A percentile compares a stretch with the other conserved stretches of the same genome.
Conservation (phyloP, 2,329 filamentous ascomycete genomes). For the Penicillium sp. region DNA sequence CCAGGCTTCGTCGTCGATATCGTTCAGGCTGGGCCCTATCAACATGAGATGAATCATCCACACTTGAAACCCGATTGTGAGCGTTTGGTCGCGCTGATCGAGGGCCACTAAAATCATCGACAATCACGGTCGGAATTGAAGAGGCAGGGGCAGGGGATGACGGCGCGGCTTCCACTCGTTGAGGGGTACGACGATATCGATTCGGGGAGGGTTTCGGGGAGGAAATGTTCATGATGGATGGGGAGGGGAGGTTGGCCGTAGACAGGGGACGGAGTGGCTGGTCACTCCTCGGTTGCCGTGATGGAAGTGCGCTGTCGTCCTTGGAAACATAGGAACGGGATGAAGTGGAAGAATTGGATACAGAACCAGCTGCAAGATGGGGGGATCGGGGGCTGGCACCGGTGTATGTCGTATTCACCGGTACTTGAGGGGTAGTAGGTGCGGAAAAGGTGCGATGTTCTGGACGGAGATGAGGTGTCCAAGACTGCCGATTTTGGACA, state of each 20-base stretch:
- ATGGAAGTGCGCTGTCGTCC: conserved; percentile 49
- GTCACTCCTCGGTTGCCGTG: conserved; percentile 39
- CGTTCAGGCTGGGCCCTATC: conserved; percentile 61
- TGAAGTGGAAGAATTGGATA: conserved; percentile 54
- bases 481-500: conserved; percentile 54
- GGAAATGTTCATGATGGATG: conserved; percentile 50
- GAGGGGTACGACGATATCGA: conserved; percentile 71
- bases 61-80: conserved; percentile 59
- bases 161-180: conserved; percentile 51
- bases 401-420: conserved; percentile 31
- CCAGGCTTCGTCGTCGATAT: conserved; percentile 79
- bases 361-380: conserved; percentile 52
- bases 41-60: conserved; percentile 66
- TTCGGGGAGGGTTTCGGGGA: conserved; percentile 71
- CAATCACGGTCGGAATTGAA: conserved; percentile 9
- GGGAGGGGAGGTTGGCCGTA: conserved; percentile 50
- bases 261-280: conserved; percentile 44
- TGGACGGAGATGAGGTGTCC: conserved; percentile 53
- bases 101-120: conserved; percentile 46
- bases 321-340: conserved; percentile 45
- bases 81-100: conserved; percentile 43
- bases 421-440: conserved; percentile 46
- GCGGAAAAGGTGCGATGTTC: conserved; percentile 57
- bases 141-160: conserved; percentile 11
- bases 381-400: conserved; percentile 37